Percentiles rank a stretch among this genome's conserved stretches.
These are phyloP conservation scores for Globisporangium iwayamae DNA, from an alignment of 352 stramenopile genomes.

Conservation along the genomic window DNA sequence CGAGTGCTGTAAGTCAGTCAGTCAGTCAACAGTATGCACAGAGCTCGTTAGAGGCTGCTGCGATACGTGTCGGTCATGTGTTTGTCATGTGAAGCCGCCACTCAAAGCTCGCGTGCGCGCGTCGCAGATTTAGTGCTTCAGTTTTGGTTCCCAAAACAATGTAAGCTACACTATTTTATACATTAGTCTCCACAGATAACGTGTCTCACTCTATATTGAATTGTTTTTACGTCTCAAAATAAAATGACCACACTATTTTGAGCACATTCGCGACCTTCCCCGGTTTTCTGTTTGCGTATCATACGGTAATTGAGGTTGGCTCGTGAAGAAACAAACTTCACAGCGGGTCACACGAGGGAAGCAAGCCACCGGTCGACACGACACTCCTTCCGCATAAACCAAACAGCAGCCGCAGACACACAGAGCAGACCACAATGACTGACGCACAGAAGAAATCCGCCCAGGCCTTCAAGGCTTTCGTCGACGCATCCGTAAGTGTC, in stretches of 20 bases:
- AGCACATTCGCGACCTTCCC: background rate
- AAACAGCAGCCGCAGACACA: background rate
- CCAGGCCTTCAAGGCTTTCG: conserved; percentile 71
- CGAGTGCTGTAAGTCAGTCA: background rate
- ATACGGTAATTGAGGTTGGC: conserved; percentile 8
- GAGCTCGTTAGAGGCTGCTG: background rate
- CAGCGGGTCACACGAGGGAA: background rate
- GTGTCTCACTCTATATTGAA: background rate
- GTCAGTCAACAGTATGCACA: no score
- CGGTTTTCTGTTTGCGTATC: conserved; percentile 19
- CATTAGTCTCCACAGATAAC: background rate
- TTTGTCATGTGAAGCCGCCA: background rate
- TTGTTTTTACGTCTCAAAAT: background rate
- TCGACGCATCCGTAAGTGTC: conserved; percentile 63
- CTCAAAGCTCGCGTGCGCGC: background rate
- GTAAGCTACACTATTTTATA: background rate
- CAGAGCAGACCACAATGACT: conserved; percentile 15
- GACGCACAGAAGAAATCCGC: conserved; percentile 25
- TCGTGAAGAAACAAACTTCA: conserved; percentile 1
- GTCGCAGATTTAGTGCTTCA: conserved; percentile 1
- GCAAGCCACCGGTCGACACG: background rate
- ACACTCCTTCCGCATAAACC: background rate
- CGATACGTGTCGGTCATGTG: conserved; percentile 5
- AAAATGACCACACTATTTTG: background rate
- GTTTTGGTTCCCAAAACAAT: background rate